Evolutionary conservation across 345 rosid genomes (phyloP).

Genomic region (Corymbia maculata): DNA sequence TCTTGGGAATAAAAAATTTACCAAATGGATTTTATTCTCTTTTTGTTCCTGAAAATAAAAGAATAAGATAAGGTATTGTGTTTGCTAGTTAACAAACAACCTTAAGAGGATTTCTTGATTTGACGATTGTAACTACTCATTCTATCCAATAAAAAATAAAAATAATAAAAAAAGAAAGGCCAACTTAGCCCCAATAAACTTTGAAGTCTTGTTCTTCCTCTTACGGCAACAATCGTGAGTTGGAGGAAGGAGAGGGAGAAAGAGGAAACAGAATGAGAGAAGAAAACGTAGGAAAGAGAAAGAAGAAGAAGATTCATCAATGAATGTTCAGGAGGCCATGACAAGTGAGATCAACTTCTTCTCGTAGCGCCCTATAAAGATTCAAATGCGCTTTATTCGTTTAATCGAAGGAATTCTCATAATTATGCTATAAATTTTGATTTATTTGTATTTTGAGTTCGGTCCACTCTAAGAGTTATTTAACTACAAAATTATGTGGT

Average conservation of each 20-base stretch:
- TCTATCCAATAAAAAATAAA: neutral
- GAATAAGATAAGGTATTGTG: no score
- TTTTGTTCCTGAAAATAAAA: no score
- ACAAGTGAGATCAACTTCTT: neutral
- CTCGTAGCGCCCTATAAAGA: neutral
- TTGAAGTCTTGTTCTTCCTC: neutral
- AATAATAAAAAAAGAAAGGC: no score
- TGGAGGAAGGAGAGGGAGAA: neutral
- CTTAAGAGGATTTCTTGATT: neutral
- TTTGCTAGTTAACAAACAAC: no score
- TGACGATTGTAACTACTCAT: neutral
- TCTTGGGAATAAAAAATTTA: no score
- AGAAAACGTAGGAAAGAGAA: neutral
- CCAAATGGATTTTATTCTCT: no score
- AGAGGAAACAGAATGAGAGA: neutral
- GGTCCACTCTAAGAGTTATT: neutral
- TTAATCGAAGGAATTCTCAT: neutral
- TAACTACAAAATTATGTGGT: neutral
- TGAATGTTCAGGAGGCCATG: neutral
- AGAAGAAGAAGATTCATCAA: neutral
- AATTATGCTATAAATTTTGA: neutral
- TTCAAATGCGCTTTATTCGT: neutral
- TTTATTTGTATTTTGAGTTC: neutral
- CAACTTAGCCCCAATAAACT: neutral
- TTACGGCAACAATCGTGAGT: neutral